phyloP scores from a whole-genome alignment of 176 grass and related monocot genomes.

The Melocanna baccifera region DNA sequence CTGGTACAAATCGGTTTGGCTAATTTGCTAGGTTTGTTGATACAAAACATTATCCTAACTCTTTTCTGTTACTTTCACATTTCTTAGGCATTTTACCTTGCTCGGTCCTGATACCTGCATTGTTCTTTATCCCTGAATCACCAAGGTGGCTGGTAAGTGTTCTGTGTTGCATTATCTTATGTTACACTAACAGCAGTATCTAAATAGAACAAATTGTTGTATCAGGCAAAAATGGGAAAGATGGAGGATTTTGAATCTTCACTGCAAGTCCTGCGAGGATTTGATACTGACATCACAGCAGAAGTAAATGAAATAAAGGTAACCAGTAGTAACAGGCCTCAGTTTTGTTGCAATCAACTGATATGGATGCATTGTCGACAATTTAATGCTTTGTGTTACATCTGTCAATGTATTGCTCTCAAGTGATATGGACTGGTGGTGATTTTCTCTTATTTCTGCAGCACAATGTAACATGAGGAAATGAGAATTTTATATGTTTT shows the following conservation, averaged over 20 bases:
- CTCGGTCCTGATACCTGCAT: constrained; percentile 73
- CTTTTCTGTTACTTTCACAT: constrained; percentile 11
- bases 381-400: constrained; percentile 18
- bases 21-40: not conserved
- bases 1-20: not conserved
- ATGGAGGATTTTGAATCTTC: constrained; percentile 93
- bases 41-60: constrained; percentile 14
- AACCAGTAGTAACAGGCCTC: not conserved
- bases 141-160: constrained; percentile 97
- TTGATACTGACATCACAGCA: constrained; percentile 81
- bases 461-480: not conserved
- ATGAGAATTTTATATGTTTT: constrained; percentile 14
- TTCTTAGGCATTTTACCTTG: constrained; percentile 80
- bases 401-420: constrained; percentile 12
- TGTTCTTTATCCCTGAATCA: constrained; percentile 96
- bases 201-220: constrained; percentile 28
- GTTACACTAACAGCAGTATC: not conserved
- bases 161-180: constrained; percentile 1
- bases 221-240: constrained; percentile 96
- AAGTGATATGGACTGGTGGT: not conserved
- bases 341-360: constrained; percentile 4
- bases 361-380: not conserved
- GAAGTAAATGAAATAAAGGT: constrained; percentile 99
- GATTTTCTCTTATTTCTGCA: not conserved
- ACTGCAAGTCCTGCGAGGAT: constrained; percentile 91